These are phyloP conservation scores for Fagus crenata DNA, from an alignment of 306 rosid genomes.

Conservation along the genomic window DNA sequence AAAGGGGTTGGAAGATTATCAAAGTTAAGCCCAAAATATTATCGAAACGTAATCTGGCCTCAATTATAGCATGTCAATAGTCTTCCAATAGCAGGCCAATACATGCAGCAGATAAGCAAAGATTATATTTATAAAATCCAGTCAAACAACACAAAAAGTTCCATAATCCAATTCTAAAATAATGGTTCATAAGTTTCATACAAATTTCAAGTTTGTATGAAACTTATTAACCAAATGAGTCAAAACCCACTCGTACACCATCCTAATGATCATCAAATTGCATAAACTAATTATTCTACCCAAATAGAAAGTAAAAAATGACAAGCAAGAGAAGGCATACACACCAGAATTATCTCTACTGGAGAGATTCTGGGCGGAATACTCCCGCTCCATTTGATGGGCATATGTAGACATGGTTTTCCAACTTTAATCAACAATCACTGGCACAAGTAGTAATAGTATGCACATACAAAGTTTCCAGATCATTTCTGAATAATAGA, in stretches of 20 bases:
- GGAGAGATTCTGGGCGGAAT: conserved; percentile 49
- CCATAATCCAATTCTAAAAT: neutral
- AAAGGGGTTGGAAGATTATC: conserved; percentile 27
- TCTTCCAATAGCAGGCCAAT: neutral
- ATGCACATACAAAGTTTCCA: conserved; percentile 10
- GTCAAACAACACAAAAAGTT: neutral
- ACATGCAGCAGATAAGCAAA: neutral
- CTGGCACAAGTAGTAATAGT: conserved; percentile 28
- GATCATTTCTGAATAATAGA: conserved; percentile 34
- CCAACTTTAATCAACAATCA: conserved; percentile 21
- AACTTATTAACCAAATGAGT: neutral
- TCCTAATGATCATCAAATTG: neutral
- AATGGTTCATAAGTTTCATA: neutral
- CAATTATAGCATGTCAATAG: conserved; percentile 10
- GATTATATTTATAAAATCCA: too few relatives aligned
- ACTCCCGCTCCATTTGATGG: conserved; percentile 63
- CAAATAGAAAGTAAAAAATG: conserved; percentile 2
- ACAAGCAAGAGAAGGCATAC: conserved; percentile 22
- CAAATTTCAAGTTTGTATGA: neutral
- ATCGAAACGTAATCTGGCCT: neutral
- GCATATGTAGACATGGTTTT: conserved; percentile 63
- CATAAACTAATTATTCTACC: neutral
- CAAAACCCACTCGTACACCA: neutral
- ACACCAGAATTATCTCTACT: conserved; percentile 52
- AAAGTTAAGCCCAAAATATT: conserved; percentile 6